Percentiles rank a stretch among this genome's conserved stretches.
Evolutionary conservation across 306 rosid species (phyloP).

Genomic region (Mimosa bimucronata): DNA sequence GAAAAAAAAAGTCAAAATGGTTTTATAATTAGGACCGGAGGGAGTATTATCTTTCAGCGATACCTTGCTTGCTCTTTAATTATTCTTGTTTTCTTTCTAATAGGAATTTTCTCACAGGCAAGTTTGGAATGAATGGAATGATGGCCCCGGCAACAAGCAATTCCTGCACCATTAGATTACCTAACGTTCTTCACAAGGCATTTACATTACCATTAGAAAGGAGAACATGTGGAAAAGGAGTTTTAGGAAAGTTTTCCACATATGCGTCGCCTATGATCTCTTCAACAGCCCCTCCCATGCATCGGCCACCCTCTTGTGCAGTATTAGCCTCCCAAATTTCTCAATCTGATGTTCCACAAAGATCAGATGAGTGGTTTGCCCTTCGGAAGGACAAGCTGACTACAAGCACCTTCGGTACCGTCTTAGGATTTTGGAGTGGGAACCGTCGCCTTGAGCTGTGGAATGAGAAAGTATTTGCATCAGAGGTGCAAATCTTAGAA

Average conservation of each 20-base stretch:
- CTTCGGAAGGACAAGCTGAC: conserved; percentile 91
- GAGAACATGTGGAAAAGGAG: conserved; percentile 32
- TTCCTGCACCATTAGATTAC: conserved; percentile 46
- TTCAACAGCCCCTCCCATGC: conserved; percentile 34
- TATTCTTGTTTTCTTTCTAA: conserved; percentile 43
- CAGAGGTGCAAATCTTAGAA: conserved; percentile 47
- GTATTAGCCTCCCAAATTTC: conserved; percentile 51
- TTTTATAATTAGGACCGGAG: too few species aligned
- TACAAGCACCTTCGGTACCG: conserved; percentile 93
- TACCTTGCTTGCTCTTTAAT: conserved; percentile 9
- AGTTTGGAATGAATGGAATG: conserved; percentile 40
- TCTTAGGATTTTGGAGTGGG: conserved; percentile 94
- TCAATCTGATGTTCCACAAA: conserved; percentile 66
- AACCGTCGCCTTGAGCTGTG: conserved; percentile 77
- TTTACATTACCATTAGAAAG: conserved; percentile 38
- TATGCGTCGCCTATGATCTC: conserved; percentile 35
- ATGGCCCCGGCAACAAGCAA: conserved; percentile 51
- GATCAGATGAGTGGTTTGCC: conserved; percentile 96
- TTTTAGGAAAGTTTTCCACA: conserved; percentile 47
- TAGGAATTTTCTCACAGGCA: conserved; percentile 37
- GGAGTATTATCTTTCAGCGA: neutral
- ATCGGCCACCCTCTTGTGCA: conserved; percentile 45
- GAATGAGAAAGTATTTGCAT: conserved; percentile 76
- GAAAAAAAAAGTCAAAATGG: too few species aligned
- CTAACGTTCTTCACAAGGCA: conserved; percentile 42